phyloP scores from a whole-genome alignment of 2,329 filamentous ascomycete genomes.

The Phoma sp. region DNA sequence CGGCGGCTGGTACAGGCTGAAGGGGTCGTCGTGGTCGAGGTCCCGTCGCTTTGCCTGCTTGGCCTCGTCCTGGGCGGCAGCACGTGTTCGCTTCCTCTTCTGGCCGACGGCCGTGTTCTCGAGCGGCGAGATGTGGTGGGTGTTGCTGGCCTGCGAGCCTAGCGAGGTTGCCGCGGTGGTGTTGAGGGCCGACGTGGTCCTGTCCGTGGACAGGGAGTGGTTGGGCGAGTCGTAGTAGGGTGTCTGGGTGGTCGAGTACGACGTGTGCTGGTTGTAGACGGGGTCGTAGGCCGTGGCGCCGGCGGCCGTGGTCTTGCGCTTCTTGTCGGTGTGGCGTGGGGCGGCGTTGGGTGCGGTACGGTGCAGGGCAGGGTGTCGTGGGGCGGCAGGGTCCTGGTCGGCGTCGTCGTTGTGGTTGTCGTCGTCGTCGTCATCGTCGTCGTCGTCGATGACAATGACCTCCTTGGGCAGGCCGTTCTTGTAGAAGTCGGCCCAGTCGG shows the following conservation, averaged over 20 bases:
- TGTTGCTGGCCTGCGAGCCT: conserved; percentile 68
- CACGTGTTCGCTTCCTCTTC: conserved; percentile 87
- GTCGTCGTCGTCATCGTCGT: conserved; percentile 46
- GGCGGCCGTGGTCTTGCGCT: conserved; percentile 70
- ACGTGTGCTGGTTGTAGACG: conserved; percentile 72
- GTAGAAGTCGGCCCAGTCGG: conserved; percentile 53
- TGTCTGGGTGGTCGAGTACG: conserved; percentile 76
- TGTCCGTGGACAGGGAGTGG: conserved; percentile 80
- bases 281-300: conserved; percentile 67
- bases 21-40: conserved; percentile 74
- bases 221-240: conserved; percentile 71
- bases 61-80: conserved; percentile 81
- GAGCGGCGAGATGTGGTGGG: conserved; percentile 65
- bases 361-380: conserved; percentile 30
- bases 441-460: conserved; percentile 61
- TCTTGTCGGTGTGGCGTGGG: conserved; percentile 69
- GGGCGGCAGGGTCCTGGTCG: conserved; percentile 23
- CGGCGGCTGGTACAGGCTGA: conserved; percentile 82
- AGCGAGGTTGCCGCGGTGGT: conserved; percentile 90
- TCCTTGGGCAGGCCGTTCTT: conserved; percentile 56
- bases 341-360: conserved; percentile 52
- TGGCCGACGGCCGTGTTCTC: conserved; percentile 74
- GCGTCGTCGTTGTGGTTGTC: conserved; percentile 32
- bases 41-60: conserved; percentile 70
- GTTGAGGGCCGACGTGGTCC: conserved; percentile 79